Percentiles rank a stretch among this genome's conserved stretches.
Evolutionary conservation across 23 red algal genomes (phyloP).

Genomic region (Gracilaria caudata): DNA sequence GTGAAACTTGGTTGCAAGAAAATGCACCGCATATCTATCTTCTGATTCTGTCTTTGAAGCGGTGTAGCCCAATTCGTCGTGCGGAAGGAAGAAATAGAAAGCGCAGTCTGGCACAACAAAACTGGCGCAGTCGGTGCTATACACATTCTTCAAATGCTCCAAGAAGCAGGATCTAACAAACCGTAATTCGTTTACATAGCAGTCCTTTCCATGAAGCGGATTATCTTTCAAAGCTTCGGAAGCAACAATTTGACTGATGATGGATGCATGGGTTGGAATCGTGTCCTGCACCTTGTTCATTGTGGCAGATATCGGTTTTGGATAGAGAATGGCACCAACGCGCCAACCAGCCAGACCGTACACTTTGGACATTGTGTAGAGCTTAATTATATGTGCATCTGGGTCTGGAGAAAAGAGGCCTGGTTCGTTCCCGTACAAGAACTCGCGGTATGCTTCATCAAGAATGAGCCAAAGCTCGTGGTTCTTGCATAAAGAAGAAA

Average conservation of each 20-base stretch:
- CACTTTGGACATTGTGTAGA: constrained; percentile 82
- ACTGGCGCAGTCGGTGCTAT: neutral
- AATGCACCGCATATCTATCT: constrained; percentile 17
- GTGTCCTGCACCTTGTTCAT: constrained; percentile 83
- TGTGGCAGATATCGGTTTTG: constrained; percentile 26
- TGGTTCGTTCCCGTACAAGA: constrained; percentile 25
- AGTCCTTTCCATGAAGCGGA: neutral
- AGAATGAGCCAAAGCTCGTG: constrained; percentile 67
- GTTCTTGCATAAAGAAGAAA: constrained; percentile 56
- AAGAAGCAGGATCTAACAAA: neutral
- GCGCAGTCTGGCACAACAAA: constrained; percentile 11
- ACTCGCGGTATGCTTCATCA: constrained; percentile 90
- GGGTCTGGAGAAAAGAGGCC: constrained; percentile 23
- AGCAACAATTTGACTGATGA: constrained; percentile 30
- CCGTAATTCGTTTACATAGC: neutral
- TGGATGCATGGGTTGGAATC: constrained; percentile 74
- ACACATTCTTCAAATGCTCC: neutral
- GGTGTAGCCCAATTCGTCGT: neutral
- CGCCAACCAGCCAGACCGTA: constrained; percentile 82
- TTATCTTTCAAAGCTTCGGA: constrained; percentile 32
- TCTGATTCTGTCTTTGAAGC: constrained; percentile 5
- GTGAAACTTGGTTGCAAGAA: constrained; percentile 24
- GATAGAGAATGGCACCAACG: constrained; percentile 78
- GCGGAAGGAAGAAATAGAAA: constrained; percentile 50
- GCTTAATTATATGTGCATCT: constrained; percentile 22